Evolutionary conservation across 2,329 filamentous ascomycete genomes (phyloP).

Genomic region (Nothopassalora personata): DNA sequence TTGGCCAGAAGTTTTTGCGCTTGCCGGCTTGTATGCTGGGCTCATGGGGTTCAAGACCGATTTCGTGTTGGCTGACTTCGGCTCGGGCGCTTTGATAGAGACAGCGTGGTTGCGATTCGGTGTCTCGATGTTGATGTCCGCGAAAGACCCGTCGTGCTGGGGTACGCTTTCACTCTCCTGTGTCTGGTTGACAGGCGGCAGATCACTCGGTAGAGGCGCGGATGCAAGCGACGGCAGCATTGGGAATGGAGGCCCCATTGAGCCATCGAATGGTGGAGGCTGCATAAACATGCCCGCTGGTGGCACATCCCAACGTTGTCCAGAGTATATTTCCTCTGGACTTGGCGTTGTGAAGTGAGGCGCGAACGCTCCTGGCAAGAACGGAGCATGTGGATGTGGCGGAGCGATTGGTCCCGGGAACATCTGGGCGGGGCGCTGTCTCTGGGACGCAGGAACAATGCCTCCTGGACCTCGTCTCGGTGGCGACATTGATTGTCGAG

Average conservation of each 20-base stretch:
- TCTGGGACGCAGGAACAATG: constrained; percentile 14
- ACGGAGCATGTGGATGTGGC: neutral
- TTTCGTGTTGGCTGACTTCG: constrained; percentile 23
- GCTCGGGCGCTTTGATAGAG: constrained; percentile 32
- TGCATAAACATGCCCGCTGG: constrained; percentile 24
- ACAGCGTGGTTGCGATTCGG: constrained; percentile 28
- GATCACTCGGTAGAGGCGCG: neutral
- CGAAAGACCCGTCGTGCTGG: constrained; percentile 26
- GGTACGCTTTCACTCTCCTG: constrained; percentile 11
- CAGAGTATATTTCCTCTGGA: constrained; percentile 18
- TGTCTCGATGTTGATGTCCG: constrained; percentile 19
- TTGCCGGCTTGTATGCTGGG: constrained; percentile 34
- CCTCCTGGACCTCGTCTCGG: constrained; percentile 9
- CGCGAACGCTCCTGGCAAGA: constrained; percentile 8
- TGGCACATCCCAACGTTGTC: constrained; percentile 20
- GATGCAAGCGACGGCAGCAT: constrained; percentile 6
- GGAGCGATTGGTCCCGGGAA: constrained; percentile 16
- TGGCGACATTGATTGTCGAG: constrained; percentile 22
- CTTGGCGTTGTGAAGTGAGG: constrained; percentile 16
- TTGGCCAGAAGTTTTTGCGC: neutral
- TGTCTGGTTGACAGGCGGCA: neutral
- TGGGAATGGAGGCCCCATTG: constrained; percentile 20
- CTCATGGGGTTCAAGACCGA: constrained; percentile 36
- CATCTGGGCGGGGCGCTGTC: neutral
- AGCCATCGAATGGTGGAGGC: constrained; percentile 30